These are phyloP conservation scores for Botryobasidium botryosum DNA, from an alignment of 768 basidiomycete genomes.

Conservation along the genomic window DNA sequence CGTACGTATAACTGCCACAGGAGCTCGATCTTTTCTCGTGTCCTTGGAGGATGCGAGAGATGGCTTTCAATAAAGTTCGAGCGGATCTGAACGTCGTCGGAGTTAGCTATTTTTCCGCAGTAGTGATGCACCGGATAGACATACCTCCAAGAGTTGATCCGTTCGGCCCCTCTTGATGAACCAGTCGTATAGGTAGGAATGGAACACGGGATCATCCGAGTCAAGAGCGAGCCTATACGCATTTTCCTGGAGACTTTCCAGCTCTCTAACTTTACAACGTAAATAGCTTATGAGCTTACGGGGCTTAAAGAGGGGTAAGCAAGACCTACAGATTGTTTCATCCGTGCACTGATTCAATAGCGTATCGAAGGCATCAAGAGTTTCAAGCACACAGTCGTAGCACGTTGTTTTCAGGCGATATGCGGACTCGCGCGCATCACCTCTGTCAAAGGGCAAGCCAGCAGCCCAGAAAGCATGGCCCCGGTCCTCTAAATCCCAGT, in stretches of 20 bases:
- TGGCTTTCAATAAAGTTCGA: constrained; percentile 81
- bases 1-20: constrained; percentile 97
- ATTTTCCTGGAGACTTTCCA: constrained; percentile 58
- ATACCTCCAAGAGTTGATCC: constrained; percentile 79
- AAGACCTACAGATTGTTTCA: constrained; percentile 11
- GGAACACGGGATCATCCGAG: constrained; percentile 83
- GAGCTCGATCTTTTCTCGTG: constrained; percentile 69
- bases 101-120: constrained; percentile 6
- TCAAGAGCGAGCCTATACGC: constrained; percentile 78
- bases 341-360: constrained; percentile 25
- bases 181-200: constrained; percentile 92
- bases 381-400: constrained; percentile 72
- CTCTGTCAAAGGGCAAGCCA: constrained; percentile 34
- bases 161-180: constrained; percentile 60
- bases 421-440: constrained; percentile 40
- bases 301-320: background rate
- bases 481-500: constrained; percentile 56
- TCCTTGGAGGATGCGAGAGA: constrained; percentile 62
- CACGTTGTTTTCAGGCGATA: constrained; percentile 51
- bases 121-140: constrained; percentile 13
- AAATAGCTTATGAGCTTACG: background rate
- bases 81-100: constrained; percentile 38
- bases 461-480: constrained; percentile 52
- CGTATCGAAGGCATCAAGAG: constrained; percentile 64
- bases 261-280: constrained; percentile 26